These are phyloP conservation scores for Chionographis japonica DNA, from an alignment of 106 monocot species.

Conservation along the genomic window DNA sequence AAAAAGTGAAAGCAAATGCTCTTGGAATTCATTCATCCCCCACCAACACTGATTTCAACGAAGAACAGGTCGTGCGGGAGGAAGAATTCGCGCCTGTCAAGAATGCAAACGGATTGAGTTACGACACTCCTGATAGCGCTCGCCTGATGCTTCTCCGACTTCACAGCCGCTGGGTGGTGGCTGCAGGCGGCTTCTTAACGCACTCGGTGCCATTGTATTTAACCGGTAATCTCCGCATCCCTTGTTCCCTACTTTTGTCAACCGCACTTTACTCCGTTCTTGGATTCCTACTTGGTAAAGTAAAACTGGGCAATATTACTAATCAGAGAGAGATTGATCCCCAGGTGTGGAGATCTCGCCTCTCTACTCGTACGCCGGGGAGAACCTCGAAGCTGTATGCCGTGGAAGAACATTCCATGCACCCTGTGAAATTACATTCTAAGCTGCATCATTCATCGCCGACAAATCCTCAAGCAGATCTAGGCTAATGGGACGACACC, in stretches of 20 bases:
- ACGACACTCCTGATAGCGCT: constrained; percentile 83
- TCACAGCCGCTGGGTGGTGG: constrained; percentile 93
- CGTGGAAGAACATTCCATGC: constrained; percentile 98
- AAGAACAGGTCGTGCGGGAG: constrained; percentile 60
- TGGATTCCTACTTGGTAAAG: too few species aligned
- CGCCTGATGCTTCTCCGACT: constrained; percentile 86
- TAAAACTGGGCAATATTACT: neutral
- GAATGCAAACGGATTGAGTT: constrained; percentile 90
- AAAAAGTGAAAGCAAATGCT: too few species aligned
- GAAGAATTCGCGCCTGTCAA: constrained; percentile 99
- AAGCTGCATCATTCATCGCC: too few species aligned
- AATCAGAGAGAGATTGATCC: neutral
- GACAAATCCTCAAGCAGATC: neutral
- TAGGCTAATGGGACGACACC: too few species aligned
- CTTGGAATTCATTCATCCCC: neutral
- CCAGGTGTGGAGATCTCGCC: constrained; percentile 95
- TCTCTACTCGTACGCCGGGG: constrained; percentile 81
- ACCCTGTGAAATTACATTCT: constrained; percentile 61
- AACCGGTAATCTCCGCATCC: constrained; percentile 49
- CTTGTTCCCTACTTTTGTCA: too few species aligned
- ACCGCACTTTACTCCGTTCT: too few species aligned
- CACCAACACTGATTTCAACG: too few species aligned
- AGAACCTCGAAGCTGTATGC: constrained; percentile 89
- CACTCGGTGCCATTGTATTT: constrained; percentile 85
- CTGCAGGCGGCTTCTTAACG: constrained; percentile 76